phyloP scores from a whole-genome alignment of 1,284 basidiomycete genomes.

The Sphaerobolus stellatus region DNA sequence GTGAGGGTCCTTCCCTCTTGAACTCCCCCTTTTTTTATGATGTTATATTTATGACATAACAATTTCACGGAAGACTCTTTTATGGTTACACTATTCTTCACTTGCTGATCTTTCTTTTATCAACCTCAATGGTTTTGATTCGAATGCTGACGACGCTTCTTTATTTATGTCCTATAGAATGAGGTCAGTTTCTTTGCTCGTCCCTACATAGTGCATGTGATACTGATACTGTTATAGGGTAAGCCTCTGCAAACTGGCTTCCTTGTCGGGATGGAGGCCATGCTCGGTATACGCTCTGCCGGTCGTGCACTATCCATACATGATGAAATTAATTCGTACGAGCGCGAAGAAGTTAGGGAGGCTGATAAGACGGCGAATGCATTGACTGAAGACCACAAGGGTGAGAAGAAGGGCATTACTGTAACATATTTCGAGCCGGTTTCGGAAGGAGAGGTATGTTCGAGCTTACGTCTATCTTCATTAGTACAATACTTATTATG shows the following conservation, averaged over 20 bases:
- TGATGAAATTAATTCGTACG: slow-evolving; percentile 16
- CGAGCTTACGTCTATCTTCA: slow-evolving; percentile 10
- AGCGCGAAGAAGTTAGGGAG: slow-evolving; percentile 46
- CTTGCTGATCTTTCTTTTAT: slow-evolving; percentile 18
- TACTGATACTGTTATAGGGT: slow-evolving; percentile 33
- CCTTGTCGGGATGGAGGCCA: slow-evolving; percentile 62
- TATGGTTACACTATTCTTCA: slow-evolving; percentile 23
- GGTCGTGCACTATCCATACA: slow-evolving; percentile 7
- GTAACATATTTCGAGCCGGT: slow-evolving; percentile 73
- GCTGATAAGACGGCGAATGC: slow-evolving; percentile 55
- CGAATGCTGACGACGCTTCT: background rate
- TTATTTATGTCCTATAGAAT: background rate
- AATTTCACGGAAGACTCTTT: slow-evolving; percentile 28
- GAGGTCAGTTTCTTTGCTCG: slow-evolving; percentile 11
- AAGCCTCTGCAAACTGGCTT: slow-evolving; percentile 68
- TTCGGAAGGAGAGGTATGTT: slow-evolving; percentile 57
- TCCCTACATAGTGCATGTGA: no score
- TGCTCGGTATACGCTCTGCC: slow-evolving; percentile 49
- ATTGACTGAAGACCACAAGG: slow-evolving; percentile 54
- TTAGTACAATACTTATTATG: slow-evolving; percentile 1
- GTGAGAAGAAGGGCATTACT: slow-evolving; percentile 41
- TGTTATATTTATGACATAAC: slow-evolving; percentile 19
- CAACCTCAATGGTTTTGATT: background rate
- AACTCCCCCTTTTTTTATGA: slow-evolving; percentile 29
- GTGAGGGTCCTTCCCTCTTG: slow-evolving; percentile 17